These are phyloP conservation scores for Alliaria petiolata DNA, from an alignment of 345 rosid species.

Conservation along the genomic window DNA sequence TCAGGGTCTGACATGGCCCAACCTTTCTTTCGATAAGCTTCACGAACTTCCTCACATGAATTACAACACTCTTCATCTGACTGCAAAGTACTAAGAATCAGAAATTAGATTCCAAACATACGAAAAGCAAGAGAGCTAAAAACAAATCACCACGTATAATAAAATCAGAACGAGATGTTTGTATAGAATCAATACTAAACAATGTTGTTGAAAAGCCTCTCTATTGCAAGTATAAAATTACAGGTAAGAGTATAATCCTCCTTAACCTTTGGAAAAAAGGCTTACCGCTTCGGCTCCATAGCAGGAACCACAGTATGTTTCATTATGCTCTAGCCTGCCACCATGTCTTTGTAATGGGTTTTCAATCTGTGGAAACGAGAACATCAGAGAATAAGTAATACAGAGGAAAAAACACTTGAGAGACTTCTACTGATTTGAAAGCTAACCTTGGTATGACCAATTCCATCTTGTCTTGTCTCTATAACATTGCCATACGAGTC, in stretches of 20 bases:
- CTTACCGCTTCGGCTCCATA: slow-evolving; percentile 83
- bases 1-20: slow-evolving; percentile 73
- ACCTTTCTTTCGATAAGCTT: slow-evolving; percentile 82
- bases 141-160: not conserved
- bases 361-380: slow-evolving; percentile 49
- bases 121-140: not conserved
- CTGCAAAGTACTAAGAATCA: too few species aligned
- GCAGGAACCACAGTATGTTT: slow-evolving; percentile 87
- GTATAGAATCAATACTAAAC: not conserved
- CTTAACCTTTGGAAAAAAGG: not conserved
- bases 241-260: not conserved
- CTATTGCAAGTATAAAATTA: not conserved
- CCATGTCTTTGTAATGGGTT: slow-evolving; percentile 90
- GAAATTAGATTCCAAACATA: not conserved
- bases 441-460: slow-evolving; percentile 82
- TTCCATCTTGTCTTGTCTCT: slow-evolving; percentile 65
- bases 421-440: slow-evolving; percentile 9
- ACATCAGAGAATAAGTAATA: not conserved
- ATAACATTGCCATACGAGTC: slow-evolving; percentile 66
- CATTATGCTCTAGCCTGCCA: slow-evolving; percentile 91
- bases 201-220: not conserved
- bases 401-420: not conserved
- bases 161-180: not conserved
- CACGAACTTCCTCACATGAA: slow-evolving; percentile 85
- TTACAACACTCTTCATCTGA: slow-evolving; percentile 84